These are phyloP conservation scores for Sechiopsis laciniata DNA, from an alignment of 306 rosid species.

Conservation along the genomic window DNA sequence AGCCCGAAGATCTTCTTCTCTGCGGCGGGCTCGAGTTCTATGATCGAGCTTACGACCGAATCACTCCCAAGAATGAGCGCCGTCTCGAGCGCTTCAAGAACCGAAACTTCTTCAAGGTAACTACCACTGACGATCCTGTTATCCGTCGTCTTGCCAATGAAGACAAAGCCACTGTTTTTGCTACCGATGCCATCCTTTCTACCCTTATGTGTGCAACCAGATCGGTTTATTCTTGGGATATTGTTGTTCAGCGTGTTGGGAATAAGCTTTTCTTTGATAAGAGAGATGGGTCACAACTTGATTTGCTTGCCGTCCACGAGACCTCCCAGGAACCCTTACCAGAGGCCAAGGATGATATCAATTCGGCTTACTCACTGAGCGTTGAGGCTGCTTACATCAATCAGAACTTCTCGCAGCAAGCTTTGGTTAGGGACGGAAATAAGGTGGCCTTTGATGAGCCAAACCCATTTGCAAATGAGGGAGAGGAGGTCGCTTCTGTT, in stretches of 20 bases:
- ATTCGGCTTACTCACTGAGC: slow-evolving; percentile 66
- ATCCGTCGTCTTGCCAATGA: slow-evolving; percentile 81
- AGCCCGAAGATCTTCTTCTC: slow-evolving; percentile 74
- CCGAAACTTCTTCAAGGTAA: slow-evolving; percentile 77
- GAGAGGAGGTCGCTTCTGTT: slow-evolving; percentile 85
- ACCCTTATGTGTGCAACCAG: slow-evolving; percentile 87
- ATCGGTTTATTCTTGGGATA: slow-evolving; percentile 91
- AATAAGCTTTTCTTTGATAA: slow-evolving; percentile 85
- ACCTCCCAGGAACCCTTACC: slow-evolving; percentile 94
- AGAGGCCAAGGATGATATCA: slow-evolving; percentile 88
- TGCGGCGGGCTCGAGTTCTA: slow-evolving; percentile 78
- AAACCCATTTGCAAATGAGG: slow-evolving; percentile 89
- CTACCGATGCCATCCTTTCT: slow-evolving; percentile 73
- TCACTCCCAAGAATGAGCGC: slow-evolving; percentile 76
- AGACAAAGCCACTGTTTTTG: slow-evolving; percentile 79
- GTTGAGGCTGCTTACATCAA: slow-evolving; percentile 86
- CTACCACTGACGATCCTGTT: slow-evolving; percentile 87
- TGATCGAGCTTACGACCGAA: slow-evolving; percentile 63
- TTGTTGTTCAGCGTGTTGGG: slow-evolving; percentile 82
- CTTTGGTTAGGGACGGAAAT: slow-evolving; percentile 61
- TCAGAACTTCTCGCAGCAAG: slow-evolving; percentile 91
- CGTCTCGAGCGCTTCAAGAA: slow-evolving; percentile 78
- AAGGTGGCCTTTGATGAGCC: slow-evolving; percentile 79
- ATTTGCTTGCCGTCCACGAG: slow-evolving; percentile 83
- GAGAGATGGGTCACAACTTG: slow-evolving; percentile 85